phyloP scores from a whole-genome alignment of 345 rosid species.

The Citrus mangshanensis region DNA sequence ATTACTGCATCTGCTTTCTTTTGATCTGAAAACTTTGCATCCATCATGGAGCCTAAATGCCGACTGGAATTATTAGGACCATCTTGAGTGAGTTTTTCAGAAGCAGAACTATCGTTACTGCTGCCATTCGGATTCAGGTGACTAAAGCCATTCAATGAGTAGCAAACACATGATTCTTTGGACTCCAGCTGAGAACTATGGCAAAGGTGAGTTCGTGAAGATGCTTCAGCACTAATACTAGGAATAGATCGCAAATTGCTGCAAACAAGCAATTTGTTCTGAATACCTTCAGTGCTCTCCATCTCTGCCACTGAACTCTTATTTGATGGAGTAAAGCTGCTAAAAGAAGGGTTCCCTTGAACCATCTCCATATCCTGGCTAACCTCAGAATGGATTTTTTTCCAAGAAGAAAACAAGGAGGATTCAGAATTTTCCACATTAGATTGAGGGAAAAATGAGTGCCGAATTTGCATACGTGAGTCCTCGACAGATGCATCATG shows the following conservation, averaged over 20 bases:
- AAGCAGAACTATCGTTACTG: slow-evolving; percentile 21
- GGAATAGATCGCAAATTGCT: slow-evolving; percentile 31
- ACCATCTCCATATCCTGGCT: slow-evolving; percentile 14
- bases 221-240: slow-evolving; percentile 21
- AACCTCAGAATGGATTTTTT: slow-evolving; percentile 14
- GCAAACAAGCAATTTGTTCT: slow-evolving; percentile 17
- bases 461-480: slow-evolving; percentile 10
- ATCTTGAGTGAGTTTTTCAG: slow-evolving; percentile 15
- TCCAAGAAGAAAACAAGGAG: slow-evolving; percentile 26
- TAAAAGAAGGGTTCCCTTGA: slow-evolving; percentile 21
- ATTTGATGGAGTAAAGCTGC: slow-evolving; percentile 15
- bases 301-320: slow-evolving; percentile 17
- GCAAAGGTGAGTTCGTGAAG: slow-evolving; percentile 29
- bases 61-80: slow-evolving; percentile 7
- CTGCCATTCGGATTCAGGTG: slow-evolving; percentile 16
- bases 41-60: slow-evolving; percentile 18
- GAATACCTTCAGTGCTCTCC: slow-evolving; percentile 18
- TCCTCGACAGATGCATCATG: slow-evolving; percentile 16
- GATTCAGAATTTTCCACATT: slow-evolving; percentile 21
- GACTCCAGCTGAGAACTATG: slow-evolving; percentile 37
- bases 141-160: slow-evolving; percentile 17
- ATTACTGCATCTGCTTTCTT: slow-evolving; percentile 30
- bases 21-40: slow-evolving; percentile 34
- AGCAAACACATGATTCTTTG: slow-evolving; percentile 27
- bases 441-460: slow-evolving; percentile 14